Base-by-base conservation (phyloP, 2,329 filamentous ascomycete species). In the Fusarium sp. region DNA sequence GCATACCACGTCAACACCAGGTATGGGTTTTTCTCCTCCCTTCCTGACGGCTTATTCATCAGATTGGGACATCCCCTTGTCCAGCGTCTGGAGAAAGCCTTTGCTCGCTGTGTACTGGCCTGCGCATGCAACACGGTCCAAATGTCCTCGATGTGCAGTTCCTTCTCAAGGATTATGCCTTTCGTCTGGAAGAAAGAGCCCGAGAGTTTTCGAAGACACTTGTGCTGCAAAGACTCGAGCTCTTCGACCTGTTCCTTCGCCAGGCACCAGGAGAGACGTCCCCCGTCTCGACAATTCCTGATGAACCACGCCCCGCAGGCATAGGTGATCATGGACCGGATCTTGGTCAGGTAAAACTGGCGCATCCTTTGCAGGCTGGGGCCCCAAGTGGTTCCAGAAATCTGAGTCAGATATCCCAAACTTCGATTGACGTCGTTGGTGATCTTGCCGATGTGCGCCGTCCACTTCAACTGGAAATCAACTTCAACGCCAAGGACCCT, bases 281-380 rank as follows among this genome's bases (percentile, higher is more conserved):
- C 35, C 8, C 45, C 60, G 25, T 20, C 38, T 15, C 32, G 25
- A 4, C 33, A n/a, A 20, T n/a, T 20, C n/a, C 8, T 52, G 25
- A 65, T 58, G 32, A 68, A 71, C 70, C 68, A 72, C 10, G 68
- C 64, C n/a, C 54, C 64, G 27, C 58, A 72, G 9, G 60, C 70
- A 37, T 71, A 72, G 4, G 65, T 56, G 2, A 72, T 15, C 5
- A 69, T 38, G 7, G 70, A 27, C 9, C 45, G 61, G 25, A 72
- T 57, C 32, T 61, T 52, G 30, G 64, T 63, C 33, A 72, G 11
- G 25, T 69, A 69, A 6, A 66, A 38, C 25, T 50, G 56, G 14
- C 68, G 57, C 33, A 72, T 57, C 6, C 8, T 20, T 3, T 54
- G 4, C 14, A 71, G 45, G 7, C 15, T 17, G 15, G 62, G 56